Conservation (phyloP, 805 yeast genomes). For the Wickerhamia fluorescens region DNA sequence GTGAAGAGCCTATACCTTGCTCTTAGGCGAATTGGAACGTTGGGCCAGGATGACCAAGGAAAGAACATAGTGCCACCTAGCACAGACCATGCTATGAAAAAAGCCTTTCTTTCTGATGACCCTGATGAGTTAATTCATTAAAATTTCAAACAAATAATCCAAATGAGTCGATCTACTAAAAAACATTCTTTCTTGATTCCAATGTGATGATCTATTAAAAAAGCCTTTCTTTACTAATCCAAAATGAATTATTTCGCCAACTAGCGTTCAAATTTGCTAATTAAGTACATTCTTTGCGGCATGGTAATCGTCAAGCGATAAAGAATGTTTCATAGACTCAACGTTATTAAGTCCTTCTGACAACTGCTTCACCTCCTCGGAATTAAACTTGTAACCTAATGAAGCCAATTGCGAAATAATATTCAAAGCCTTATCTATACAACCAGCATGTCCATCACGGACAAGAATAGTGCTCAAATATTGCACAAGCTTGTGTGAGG, state of each 20-base stretch:
- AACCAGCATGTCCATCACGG: constrained; percentile 35
- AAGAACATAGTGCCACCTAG: constrained; percentile 43
- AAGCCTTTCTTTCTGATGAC: constrained; percentile 42
- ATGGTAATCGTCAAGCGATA: constrained; percentile 49
- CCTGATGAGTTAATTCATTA: constrained; percentile 39
- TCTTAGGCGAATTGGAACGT: constrained; percentile 19
- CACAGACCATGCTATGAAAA: constrained; percentile 41
- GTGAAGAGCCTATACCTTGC: constrained; percentile 26
- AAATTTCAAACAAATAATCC: too few species aligned
- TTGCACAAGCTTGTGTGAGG: constrained; percentile 24
- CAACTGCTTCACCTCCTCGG: constrained; percentile 34
- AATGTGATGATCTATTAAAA: too few species aligned
- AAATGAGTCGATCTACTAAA: too few species aligned
- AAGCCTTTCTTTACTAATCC: too few species aligned
- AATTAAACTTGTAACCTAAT: constrained; percentile 37
- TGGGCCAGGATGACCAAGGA: constrained; percentile 38
- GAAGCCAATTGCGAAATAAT: constrained; percentile 41
- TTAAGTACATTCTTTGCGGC: constrained; percentile 38
- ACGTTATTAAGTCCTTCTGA: constrained; percentile 28
- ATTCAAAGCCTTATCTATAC: constrained; percentile 52
- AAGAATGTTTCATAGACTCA: constrained; percentile 38
- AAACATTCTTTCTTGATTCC: too few species aligned
- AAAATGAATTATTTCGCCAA: background rate
- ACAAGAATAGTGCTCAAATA: constrained; percentile 25
- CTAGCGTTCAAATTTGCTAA: constrained; percentile 1